Base-by-base conservation (phyloP, 1,284 basidiomycete genomes). In the Hypsizygus ulmarius region DNA sequence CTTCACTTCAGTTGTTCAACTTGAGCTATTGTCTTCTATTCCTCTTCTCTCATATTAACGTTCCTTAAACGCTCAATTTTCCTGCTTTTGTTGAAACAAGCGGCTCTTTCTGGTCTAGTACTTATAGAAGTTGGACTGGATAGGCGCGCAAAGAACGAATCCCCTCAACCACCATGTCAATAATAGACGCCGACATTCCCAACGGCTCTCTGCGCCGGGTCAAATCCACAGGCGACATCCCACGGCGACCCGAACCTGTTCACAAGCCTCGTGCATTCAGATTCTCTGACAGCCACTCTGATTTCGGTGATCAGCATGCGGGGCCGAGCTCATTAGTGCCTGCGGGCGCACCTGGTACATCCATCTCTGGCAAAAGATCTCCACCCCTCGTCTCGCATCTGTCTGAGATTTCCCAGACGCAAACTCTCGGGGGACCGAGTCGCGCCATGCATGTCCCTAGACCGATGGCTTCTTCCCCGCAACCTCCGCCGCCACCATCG, bases 141-240 rank as follows among this genome's bases (percentile, higher is more conserved):
- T 25, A 27, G 28, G 37, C 37, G 18, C 37, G 7, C 37, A 39
- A 39, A 25, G 21, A 19, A 27, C 12, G 12, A 34, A 15, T 46
- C 36, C 30, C 12, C 30, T 46, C 43, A 18, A 28, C 39, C 32
- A 45, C 34, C 45, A 55, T 57, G 54, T 38, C 52, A 33, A 49
- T 15, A 1, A 3, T 53, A 34, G 56, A 56, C 49, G 41, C 57
- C 21, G 49, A 53, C 25, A 35, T 49, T 15, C 51, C 54, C 27
- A 56, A 61, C 47, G 56, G 43, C n/a, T 34, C 54, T 6, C 49
- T 68, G 29, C 64, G 67, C 33, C 59, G 66, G 32, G 59, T 59
- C 9, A 61, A 64, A 29, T 69, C 68, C 11, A 55, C 59, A 27
- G 64, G 65, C 4, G 67, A 67, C 46, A 59, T 67, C n/a, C 62